Evolutionary conservation across 2,329 filamentous ascomycete genomes (phyloP).

Genomic region (Pestalotiopsis sp.): DNA sequence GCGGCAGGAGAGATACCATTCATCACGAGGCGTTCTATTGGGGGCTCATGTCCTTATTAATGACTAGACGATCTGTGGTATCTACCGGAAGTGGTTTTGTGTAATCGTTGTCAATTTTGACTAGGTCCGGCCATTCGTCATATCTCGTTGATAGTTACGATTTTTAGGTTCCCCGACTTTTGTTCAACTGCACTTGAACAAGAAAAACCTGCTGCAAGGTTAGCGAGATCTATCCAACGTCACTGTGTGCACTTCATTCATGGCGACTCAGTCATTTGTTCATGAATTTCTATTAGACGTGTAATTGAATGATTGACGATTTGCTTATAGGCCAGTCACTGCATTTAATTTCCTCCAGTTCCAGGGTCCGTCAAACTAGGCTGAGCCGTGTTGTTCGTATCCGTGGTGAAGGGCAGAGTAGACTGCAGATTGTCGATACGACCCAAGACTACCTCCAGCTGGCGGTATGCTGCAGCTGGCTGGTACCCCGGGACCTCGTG

Average conservation of each 20-base stretch:
- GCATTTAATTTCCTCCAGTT: not conserved
- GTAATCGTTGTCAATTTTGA: not conserved
- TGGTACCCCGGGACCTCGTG: constrained; percentile 67
- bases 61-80: not conserved
- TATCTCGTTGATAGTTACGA: not conserved
- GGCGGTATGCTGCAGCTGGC: constrained; percentile 63
- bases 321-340: not conserved
- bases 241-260: too few species aligned
- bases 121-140: not conserved
- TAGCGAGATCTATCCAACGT: too few species aligned
- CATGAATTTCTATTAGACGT: not conserved
- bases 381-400: constrained; percentile 8
- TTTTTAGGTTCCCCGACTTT: too few species aligned
- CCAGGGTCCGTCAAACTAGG: not conserved
- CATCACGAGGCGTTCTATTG: not conserved
- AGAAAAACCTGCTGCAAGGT: too few species aligned
- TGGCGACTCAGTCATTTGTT: too few species aligned
- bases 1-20: not conserved
- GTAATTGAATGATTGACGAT: not conserved
- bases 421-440: constrained; percentile 45
- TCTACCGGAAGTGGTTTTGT: not conserved
- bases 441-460: constrained; percentile 72
- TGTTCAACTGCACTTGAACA: too few species aligned
- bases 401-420: constrained; percentile 8
- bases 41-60: not conserved